Evolutionary conservation across 495 filamentous ascomycete genomes (phyloP), one percentile per base, ranked within the genome.

Genomic region (Xylaria cubensis): DNA sequence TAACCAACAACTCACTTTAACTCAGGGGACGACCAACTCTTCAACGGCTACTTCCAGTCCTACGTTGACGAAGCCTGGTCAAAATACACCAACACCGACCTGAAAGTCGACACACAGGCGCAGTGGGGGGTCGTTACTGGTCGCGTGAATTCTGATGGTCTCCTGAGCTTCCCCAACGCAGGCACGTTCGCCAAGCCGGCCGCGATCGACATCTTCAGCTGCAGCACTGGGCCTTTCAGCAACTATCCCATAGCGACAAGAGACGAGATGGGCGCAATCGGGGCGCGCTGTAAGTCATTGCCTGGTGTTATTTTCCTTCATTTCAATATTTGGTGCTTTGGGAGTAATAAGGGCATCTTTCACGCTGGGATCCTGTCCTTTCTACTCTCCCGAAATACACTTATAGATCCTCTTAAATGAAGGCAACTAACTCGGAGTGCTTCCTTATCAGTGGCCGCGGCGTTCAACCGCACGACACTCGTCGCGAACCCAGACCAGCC

Each of bases 141-240:
- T 34, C 82, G 78, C 2, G 87, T 92, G n/a, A 42, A 66, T 0
- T 53, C 44, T 1, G 84, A 86, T 69, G 79, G 76, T 39, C 61
- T 80, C 9, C 83, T 93, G 17, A 82, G 76, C 15, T 90, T 94
- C 73, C 76, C 79, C 1, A 79, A 76, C 46, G 84, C 79, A 19
- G 84, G 84, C 59, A 71, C 82, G 0, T 93, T 93, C 77, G 71
- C 75, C 7, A 82, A 88, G 73, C 92, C 92, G 2, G 80, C 83
- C 32, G 85, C 88, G 0, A 79, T 75, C 17, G 92, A 93, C 74
- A 90, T 94, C 74, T 93, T 93, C 82, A 86, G 83, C 72, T 93
- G 91, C 84, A 90, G 85, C 74, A 88, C 86, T n/a, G 92, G 92
- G 0, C 88, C 91, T 0, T 94, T 94, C 76, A 85, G 82, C 0